Evolutionary conservation across 1,284 basidiomycete genomes (phyloP), one percentile per base, ranked within the genome.

Genomic region (Cystobasidium pallidum): DNA sequence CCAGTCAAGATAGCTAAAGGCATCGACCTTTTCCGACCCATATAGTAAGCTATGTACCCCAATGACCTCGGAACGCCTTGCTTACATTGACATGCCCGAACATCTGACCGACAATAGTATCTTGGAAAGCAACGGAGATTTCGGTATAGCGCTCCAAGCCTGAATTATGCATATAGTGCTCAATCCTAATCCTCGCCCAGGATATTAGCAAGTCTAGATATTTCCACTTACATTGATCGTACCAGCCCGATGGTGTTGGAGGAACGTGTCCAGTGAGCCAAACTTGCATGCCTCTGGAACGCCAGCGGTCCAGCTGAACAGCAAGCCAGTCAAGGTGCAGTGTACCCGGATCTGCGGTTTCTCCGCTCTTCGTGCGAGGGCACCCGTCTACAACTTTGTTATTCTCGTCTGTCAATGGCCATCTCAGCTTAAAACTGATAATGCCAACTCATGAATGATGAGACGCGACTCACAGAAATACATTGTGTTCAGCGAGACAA

Each of bases 251-350:
- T 66, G 87, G 84, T 15, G 90, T 89, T 1, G 93, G 89, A 7
- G 91, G 90, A 45, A 92, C 88, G 81, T 91, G 89, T 0, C 89
- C 86, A 19, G 84, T 82, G 67, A 87, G 74, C 81, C 84, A 84
- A 75, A 88, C 89, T 85, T 94, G 89, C 87, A 94, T 89, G 32
- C 87, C 87, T 61, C 90, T 84, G 8, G 86, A 81, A 72, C 91
- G 84, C 80, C 89, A 93, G 71, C 83, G 82, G 58, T 86, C 81
- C 30, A 97, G 83, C 80, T 94, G 92, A 1, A 91, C 91, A 76
- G 92, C 91, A 24, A 97, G 84, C 93, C 93, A 96, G 81, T 94
- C 91, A 77, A 93, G 85, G 79, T 94, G 84, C 26, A 92, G 83
- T 75, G 91, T 91, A 64, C 91, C 91, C 26, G 91, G 90, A 80